Conservation (phyloP, 139 green algal genomes). For the Gonium pectorale region DNA sequence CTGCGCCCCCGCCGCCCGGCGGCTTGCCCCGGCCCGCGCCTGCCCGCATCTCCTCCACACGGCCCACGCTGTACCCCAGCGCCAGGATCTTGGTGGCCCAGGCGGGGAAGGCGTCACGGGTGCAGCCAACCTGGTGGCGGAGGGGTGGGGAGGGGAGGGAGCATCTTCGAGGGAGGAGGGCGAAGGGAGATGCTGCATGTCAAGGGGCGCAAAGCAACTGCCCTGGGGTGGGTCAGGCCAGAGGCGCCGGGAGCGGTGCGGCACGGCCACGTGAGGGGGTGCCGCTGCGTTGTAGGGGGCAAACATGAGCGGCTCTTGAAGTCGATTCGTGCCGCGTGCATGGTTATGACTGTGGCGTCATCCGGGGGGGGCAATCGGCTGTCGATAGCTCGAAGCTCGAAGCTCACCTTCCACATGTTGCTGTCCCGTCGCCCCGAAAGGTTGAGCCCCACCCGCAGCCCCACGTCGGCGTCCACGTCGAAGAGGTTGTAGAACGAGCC, state of each 20-base stretch:
- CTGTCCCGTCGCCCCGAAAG: conserved; percentile 49
- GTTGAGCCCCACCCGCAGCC: conserved; percentile 69
- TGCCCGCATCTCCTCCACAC: conserved; percentile 65
- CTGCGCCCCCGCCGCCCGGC: conserved; percentile 9
- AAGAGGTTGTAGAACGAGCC: conserved; percentile 79
- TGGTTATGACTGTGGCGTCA: too few species aligned
- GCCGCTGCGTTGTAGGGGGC: too few species aligned
- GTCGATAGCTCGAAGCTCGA: too few species aligned
- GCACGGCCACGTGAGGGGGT: too few species aligned
- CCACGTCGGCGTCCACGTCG: conserved; percentile 75
- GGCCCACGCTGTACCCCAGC: conserved; percentile 70
- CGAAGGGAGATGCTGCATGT: background rate
- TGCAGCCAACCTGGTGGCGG: conserved; percentile 59
- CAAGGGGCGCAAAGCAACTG: too few species aligned
- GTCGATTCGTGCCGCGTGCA: too few species aligned
- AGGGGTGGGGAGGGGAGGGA: background rate
- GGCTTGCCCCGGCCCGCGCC: background rate
- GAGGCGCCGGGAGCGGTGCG: too few species aligned
- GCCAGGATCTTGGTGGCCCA: conserved; percentile 72
- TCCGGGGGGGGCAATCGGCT: too few species aligned
- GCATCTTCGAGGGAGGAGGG: too few species aligned
- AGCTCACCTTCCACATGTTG: conserved; percentile 83
- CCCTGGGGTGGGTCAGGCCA: too few species aligned
- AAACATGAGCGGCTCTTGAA: too few species aligned
- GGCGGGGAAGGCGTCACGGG: conserved; percentile 57